phyloP scores from a whole-genome alignment of 805 yeast species.

The Wickerhamomyces rabaulensis region DNA sequence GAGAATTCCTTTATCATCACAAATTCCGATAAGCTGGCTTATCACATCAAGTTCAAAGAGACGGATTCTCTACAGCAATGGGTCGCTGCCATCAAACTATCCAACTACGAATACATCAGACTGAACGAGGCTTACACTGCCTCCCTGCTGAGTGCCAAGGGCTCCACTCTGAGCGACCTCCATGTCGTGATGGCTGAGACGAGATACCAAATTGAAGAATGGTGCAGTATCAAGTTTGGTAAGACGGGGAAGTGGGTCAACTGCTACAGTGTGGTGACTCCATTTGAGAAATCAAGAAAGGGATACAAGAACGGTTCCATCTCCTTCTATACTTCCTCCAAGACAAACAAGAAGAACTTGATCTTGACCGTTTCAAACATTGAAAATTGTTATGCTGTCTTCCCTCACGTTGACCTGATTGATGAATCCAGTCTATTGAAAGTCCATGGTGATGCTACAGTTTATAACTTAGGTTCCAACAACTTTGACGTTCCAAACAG shows the following conservation, averaged over 20 bases:
- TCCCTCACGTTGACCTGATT: constrained; percentile 52
- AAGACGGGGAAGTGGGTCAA: constrained; percentile 55
- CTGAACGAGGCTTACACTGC: constrained; percentile 64
- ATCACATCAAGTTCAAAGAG: constrained; percentile 18
- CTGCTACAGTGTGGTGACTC: constrained; percentile 45
- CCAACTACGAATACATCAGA: constrained; percentile 52
- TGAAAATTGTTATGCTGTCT: constrained; percentile 46
- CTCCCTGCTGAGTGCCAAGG: constrained; percentile 53
- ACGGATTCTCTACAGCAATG: constrained; percentile 23
- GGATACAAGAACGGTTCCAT: constrained; percentile 41
- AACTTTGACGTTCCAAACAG: constrained; percentile 2
- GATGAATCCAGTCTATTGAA: constrained; percentile 53
- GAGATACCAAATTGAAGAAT: constrained; percentile 44
- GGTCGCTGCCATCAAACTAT: constrained; percentile 45
- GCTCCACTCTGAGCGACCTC: constrained; percentile 50
- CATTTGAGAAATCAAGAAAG: constrained; percentile 29
- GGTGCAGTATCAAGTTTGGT: constrained; percentile 60
- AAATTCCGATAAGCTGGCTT: constrained; percentile 12
- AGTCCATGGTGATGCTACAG: constrained; percentile 47
- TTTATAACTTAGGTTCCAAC: constrained; percentile 23
- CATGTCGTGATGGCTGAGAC: constrained; percentile 51
- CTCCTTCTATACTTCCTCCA: constrained; percentile 47
- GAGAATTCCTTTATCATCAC: constrained; percentile 6
- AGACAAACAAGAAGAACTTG: constrained; percentile 44
- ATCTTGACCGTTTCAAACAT: constrained; percentile 44